Conservation (phyloP, 2,329 filamentous ascomycete species). For the Hypomyces rosellus region DNA sequence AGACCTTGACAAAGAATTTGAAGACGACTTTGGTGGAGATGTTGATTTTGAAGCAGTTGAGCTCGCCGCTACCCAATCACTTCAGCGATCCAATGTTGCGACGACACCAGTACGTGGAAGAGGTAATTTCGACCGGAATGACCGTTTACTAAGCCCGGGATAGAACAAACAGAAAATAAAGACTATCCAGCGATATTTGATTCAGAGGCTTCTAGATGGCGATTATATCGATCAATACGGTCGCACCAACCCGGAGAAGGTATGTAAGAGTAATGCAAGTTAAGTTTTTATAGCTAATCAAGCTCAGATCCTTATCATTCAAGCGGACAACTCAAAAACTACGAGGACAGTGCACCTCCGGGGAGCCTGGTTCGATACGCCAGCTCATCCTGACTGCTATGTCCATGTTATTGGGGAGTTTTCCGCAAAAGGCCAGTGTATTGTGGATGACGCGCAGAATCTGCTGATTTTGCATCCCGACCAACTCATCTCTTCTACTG, state of each 20-base stretch:
- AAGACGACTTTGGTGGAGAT: conserved; percentile 56
- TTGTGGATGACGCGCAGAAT: conserved; percentile 75
- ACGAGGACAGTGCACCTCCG: conserved; percentile 68
- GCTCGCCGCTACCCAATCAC: conserved; percentile 64
- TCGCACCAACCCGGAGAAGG: conserved; percentile 62
- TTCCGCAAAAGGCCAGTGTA: conserved; percentile 60
- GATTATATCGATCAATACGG: conserved; percentile 61
- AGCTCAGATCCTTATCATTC: conserved; percentile 67
- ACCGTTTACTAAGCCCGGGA: conserved; percentile 55
- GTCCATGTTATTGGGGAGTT: conserved; percentile 85
- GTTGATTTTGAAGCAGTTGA: conserved; percentile 75
- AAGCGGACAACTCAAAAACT: conserved; percentile 64
- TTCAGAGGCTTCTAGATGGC: conserved; percentile 66
- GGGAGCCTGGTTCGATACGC: conserved; percentile 80
- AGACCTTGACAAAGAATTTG: conserved; percentile 28
- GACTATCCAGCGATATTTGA: conserved; percentile 80
- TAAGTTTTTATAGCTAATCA: not conserved
- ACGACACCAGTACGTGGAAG: conserved; percentile 33
- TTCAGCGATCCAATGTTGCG: conserved; percentile 23
- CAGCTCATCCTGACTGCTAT: conserved; percentile 66
- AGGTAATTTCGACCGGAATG: conserved; percentile 11
- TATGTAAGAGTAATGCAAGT: conserved; percentile 30
- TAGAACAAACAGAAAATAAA: conserved; percentile 62
- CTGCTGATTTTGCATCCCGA: conserved; percentile 92
- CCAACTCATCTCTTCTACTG: conserved; percentile 89